Base-by-base conservation (phyloP, 2,329 filamentous ascomycete genomes). In the Zymoseptoria brevis region DNA sequence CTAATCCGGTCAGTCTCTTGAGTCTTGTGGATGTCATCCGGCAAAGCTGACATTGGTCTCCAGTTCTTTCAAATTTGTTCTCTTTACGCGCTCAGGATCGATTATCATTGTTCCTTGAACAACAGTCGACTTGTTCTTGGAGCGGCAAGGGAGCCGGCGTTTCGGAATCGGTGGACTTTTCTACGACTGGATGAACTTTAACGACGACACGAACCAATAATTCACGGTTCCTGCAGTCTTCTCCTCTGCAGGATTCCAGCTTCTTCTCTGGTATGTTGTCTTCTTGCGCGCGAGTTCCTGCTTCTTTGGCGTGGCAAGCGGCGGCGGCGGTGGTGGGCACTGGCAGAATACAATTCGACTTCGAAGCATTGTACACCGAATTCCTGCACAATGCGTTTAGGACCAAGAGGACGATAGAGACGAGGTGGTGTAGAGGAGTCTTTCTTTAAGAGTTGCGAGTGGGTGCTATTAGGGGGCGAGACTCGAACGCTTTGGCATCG, bases 151-250 rank as follows among this genome's bases (percentile, higher is more conserved):
- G 35, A 45, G 35, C 35, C 35, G 62, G 56, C 57, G 53, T 59
- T 59, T 60, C 56, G 62, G 54, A 24, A 50, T 30, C 53, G 63
- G 58, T 41, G 55, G 48, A 53, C 48, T 50, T 57, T 62, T 60
- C 57, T 53, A 65, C 62, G 63, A 65, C 57, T 62, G 59, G 57
- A 65, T 57, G 63, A 66, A 59, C 53, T 50, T 58, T 61, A 55
- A 65, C 57, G 63, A 66, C 62, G 62, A 66, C 60, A 64, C 59
- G 64, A 66, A 60, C 19, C 59, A 57, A 60, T 62, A 62, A 62
- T 64, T 58, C 54, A 57, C 58, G 61, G 55, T 56, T 64, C 59
- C 60, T 59, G 55, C 55, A 55, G 35, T 19, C 54, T 55, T 54
- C 51, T 50, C 56, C 48, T 56, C 56, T 53, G 60, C 57, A 57